Conservation (phyloP, 441 rosid species). For the Euphorbia neoarborescens region DNA sequence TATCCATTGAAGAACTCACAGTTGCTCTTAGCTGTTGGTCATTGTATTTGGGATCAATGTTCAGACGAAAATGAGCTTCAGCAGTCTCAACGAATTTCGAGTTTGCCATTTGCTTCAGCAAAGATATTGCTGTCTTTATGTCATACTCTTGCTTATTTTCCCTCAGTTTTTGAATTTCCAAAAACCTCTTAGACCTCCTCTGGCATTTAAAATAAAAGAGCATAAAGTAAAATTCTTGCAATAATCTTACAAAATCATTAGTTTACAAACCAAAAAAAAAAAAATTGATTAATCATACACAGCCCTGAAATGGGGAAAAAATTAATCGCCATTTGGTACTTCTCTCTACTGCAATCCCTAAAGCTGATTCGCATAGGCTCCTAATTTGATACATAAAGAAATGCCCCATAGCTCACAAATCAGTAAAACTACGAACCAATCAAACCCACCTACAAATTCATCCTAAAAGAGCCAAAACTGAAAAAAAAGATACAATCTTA, state of each 20-base stretch:
- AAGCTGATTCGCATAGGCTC: not conserved
- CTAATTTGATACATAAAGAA: not conserved
- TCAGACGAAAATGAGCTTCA: slow-evolving; percentile 97
- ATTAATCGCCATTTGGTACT: not conserved
- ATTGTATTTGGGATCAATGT: slow-evolving; percentile 91
- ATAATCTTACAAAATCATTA: slow-evolving; percentile 7
- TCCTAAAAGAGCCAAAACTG: not conserved
- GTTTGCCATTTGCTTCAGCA: slow-evolving; percentile 66
- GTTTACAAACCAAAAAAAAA: not conserved
- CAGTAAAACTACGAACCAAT: slow-evolving; percentile 7
- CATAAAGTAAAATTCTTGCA: slow-evolving; percentile 17
- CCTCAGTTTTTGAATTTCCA: slow-evolving; percentile 94
- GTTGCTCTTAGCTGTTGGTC: slow-evolving; percentile 98
- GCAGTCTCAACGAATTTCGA: slow-evolving; percentile 79
- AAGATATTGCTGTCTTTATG: slow-evolving; percentile 59
- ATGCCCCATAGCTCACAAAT: not conserved
- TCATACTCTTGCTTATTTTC: slow-evolving; percentile 80
- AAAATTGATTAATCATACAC: not conserved
- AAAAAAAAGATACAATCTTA: slow-evolving; percentile 25
- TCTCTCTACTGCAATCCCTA: not conserved
- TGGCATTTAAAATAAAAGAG: slow-evolving; percentile 35
- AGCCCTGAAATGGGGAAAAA: not conserved
- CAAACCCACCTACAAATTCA: slow-evolving; percentile 14
- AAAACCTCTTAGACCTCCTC: slow-evolving; percentile 95
- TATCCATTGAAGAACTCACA: slow-evolving; percentile 34